Evolutionary conservation across 1,284 basidiomycete species (phyloP).

Genomic region (Lentinula novae-zelandiae): DNA sequence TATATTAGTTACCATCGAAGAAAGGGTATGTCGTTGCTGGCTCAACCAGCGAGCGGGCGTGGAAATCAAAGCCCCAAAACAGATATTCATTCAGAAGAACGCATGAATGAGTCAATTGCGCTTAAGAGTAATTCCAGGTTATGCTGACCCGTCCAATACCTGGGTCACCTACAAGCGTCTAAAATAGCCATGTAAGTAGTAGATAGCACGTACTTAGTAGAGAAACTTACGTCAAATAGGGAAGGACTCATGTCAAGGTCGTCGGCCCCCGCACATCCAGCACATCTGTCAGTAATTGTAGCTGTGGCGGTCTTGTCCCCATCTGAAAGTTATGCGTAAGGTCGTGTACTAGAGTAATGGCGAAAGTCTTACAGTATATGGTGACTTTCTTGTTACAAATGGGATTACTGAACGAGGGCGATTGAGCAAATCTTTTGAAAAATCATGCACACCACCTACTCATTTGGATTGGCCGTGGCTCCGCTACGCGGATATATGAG

Average conservation of each 20-base stretch:
- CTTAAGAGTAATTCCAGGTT: not conserved
- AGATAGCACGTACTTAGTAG: slow-evolving; percentile 16
- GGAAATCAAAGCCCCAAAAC: not conserved
- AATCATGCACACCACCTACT: not conserved
- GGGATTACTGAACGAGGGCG: slow-evolving; percentile 7
- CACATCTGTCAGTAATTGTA: slow-evolving; percentile 21
- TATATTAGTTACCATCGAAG: no score
- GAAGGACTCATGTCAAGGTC: slow-evolving; percentile 24
- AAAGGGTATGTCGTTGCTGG: not conserved
- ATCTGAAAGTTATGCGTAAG: not conserved
- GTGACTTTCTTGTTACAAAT: slow-evolving; percentile 9
- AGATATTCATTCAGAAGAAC: not conserved
- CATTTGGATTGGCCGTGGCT: not conserved
- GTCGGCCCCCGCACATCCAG: slow-evolving; percentile 17
- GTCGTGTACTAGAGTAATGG: not conserved
- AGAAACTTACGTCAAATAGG: slow-evolving; percentile 17
- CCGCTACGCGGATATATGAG: not conserved
- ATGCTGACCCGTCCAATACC: not conserved
- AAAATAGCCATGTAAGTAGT: not conserved
- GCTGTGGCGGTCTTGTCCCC: slow-evolving; percentile 18
- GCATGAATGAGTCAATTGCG: not conserved
- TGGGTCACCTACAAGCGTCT: not conserved
- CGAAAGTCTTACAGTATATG: not conserved
- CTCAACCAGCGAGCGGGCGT: not conserved
- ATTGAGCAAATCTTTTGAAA: not conserved